A percentile compares a stretch with the other conserved stretches of the same genome.
Conservation (phyloP, 208 protist genomes). For the Trypanosoma congolense region DNA sequence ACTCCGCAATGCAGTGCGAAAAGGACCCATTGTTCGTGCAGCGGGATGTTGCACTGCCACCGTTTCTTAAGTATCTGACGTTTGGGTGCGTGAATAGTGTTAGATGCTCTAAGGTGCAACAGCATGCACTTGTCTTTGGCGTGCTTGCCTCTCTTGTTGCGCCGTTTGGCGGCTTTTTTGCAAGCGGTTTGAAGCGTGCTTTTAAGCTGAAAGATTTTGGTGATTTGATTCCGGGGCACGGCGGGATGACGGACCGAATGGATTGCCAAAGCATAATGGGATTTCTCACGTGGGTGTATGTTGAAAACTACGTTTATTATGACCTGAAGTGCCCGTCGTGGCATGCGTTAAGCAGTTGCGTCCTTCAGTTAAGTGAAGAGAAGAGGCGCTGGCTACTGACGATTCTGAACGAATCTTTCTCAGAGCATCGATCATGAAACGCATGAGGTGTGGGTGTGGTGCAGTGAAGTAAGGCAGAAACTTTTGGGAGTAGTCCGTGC, state of each 20-base stretch:
- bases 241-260: slow-evolving; percentile 97
- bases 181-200: slow-evolving; percentile 95
- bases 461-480: too few species aligned
- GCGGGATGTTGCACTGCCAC: slow-evolving; percentile 44
- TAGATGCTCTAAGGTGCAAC: slow-evolving; percentile 74
- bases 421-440: too few species aligned
- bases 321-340: slow-evolving; percentile 42
- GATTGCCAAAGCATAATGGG: slow-evolving; percentile 98
- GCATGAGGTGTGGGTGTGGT: too few species aligned
- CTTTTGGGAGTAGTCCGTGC: too few species aligned
- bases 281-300: slow-evolving; percentile 88
- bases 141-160: slow-evolving; percentile 95
- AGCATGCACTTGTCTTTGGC: slow-evolving; percentile 93
- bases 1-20: slow-evolving; percentile 45
- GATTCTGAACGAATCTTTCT: slow-evolving; percentile 29
- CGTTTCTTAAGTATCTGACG: slow-evolving; percentile 49
- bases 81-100: slow-evolving; percentile 39
- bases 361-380: slow-evolving; percentile 29
- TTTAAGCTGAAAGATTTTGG: slow-evolving; percentile 98
- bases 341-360: slow-evolving; percentile 47
- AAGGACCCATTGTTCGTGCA: slow-evolving; percentile 74
- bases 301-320: slow-evolving; percentile 69
- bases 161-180: slow-evolving; percentile 98
- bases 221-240: slow-evolving; percentile 96
- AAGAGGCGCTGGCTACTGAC: slow-evolving; percentile 37